Conservation (phyloP, 1,284 basidiomycete genomes). For the Cryptococcus sp. region DNA sequence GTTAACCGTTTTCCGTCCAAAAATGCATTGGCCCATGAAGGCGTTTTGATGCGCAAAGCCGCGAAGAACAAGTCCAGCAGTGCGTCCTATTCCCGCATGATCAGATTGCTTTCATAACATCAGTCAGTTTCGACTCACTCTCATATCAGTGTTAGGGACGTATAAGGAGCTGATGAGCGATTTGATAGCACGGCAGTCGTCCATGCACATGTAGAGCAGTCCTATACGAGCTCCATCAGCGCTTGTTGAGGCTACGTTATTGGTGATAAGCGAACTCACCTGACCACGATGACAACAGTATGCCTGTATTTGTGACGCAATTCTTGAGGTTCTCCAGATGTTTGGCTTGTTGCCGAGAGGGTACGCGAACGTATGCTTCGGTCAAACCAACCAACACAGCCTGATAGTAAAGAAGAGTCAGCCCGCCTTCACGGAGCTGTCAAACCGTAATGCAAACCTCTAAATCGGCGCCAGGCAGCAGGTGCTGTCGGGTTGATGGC, state of each 20-base stretch:
- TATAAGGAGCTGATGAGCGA: constrained; percentile 82
- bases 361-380: constrained; percentile 82
- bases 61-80: constrained; percentile 92
- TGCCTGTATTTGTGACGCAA: constrained; percentile 74
- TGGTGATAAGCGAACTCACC: constrained; percentile 60
- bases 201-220: constrained; percentile 90
- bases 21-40: constrained; percentile 87
- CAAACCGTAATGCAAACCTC: constrained; percentile 63
- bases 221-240: constrained; percentile 57
- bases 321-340: constrained; percentile 76
- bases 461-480: constrained; percentile 81
- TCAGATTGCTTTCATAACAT: not conserved
- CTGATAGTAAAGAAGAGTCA: constrained; percentile 6
- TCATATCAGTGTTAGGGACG: constrained; percentile 81
- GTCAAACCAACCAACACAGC: constrained; percentile 77
- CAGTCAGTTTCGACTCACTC: constrained; percentile 59
- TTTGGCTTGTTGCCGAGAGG: constrained; percentile 41
- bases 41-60: constrained; percentile 84
- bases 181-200: constrained; percentile 80
- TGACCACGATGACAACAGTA: constrained; percentile 89
- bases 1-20: constrained; percentile 82
- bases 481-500: constrained; percentile 75
- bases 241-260: constrained; percentile 5
- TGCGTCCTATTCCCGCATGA: constrained; percentile 66
- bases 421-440: not conserved